Percentiles rank a stretch among this genome's conserved stretches.
These are phyloP conservation scores for Saccharum hybrid DNA, from an alignment of 202 grass and related monocot genomes.

Conservation along the genomic window DNA sequence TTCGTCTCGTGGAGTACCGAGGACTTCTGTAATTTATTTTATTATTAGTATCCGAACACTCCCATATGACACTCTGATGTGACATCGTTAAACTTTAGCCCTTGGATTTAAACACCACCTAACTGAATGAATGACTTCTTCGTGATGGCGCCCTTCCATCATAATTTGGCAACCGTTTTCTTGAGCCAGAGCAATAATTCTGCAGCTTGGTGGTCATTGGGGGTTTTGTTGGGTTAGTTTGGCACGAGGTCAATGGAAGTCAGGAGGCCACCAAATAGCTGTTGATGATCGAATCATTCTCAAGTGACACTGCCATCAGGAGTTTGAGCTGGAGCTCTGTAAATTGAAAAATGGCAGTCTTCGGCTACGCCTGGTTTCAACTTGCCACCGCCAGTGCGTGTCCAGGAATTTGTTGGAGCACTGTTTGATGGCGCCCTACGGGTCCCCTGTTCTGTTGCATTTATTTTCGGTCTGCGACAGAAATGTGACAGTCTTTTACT, in stretches of 20 bases:
- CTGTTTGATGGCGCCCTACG: not conserved
- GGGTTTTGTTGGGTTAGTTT: not conserved
- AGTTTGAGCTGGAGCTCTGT: not conserved
- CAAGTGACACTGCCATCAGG: not conserved
- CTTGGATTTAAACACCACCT: not conserved
- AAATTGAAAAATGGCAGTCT: not conserved
- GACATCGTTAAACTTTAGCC: too few relatives aligned
- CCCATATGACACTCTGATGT: too few relatives aligned
- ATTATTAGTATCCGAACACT: too few relatives aligned
- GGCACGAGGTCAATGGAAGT: not conserved
- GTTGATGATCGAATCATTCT: not conserved
- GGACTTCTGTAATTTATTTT: too few relatives aligned
- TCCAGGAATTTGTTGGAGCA: not conserved
- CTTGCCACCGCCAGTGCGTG: not conserved
- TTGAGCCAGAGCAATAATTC: not conserved
- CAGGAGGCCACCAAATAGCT: not conserved
- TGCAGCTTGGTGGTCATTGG: not conserved
- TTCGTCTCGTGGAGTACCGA: too few relatives aligned
- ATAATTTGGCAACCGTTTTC: constrained; percentile 9
- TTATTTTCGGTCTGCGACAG: not conserved
- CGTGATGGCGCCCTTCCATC: not conserved
- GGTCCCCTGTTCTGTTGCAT: not conserved
- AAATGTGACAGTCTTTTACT: too few relatives aligned
- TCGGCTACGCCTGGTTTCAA: not conserved
- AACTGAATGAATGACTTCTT: constrained; percentile 19